Evolutionary conservation across 805 yeast species (phyloP).

Genomic region (Candida boidinii): DNA sequence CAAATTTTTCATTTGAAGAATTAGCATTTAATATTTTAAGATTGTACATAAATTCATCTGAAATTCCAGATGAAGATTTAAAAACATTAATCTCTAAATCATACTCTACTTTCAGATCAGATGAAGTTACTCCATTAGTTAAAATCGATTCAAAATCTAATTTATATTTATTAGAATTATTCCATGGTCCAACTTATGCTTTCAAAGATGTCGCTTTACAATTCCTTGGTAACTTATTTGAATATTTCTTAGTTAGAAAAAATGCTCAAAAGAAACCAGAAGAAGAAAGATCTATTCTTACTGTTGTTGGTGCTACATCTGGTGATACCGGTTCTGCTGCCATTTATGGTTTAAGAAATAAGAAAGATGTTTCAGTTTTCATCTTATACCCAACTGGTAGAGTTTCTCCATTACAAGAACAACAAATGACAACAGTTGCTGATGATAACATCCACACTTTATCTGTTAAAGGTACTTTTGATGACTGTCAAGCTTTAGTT

Average conservation of each 20-base stretch:
- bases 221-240: conserved; percentile 94
- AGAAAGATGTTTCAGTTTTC: conserved; percentile 95
- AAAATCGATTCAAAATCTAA: conserved; percentile 43
- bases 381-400: conserved; percentile 96
- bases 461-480: conserved; percentile 93
- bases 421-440: conserved; percentile 95
- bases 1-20: conserved; percentile 68
- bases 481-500: conserved; percentile 96
- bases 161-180: conserved; percentile 77
- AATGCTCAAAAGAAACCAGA: conserved; percentile 41
- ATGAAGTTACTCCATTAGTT: conserved; percentile 80
- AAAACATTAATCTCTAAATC: conserved; percentile 55
- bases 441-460: conserved; percentile 92
- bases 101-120: conserved; percentile 84
- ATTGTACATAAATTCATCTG: conserved; percentile 61
- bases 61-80: conserved; percentile 67
- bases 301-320: conserved; percentile 98
- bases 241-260: conserved; percentile 74
- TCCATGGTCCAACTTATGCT: conserved; percentile 99
- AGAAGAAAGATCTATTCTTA: conserved; percentile 65
- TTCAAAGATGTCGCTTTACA: conserved; percentile 98
- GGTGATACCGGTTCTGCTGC: conserved; percentile 99
- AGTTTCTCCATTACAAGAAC: conserved; percentile 95
- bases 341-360: conserved; percentile 93
- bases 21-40: conserved; percentile 83